Evolutionary conservation across 768 basidiomycete species (phyloP), one percentile per base, ranked within the genome.

Genomic region (Daedalea quercina): DNA sequence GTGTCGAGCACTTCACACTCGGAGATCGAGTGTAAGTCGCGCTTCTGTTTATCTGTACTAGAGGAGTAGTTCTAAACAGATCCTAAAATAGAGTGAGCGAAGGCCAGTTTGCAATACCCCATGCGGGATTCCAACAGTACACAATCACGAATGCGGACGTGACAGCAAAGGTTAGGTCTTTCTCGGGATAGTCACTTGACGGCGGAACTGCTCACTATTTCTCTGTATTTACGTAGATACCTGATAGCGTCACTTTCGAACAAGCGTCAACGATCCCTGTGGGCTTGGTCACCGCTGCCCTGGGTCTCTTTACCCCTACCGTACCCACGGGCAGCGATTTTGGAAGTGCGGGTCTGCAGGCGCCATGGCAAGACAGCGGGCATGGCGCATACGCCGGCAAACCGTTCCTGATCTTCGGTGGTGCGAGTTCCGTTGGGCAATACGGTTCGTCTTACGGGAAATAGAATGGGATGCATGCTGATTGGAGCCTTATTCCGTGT

Each of bases 221-320:
- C n/a, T 45, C n/a, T 17, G n/a, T 20, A 45, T 25, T 8, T 45
- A 13, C 61, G 23, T 62, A 55, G 67, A 68, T 74, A 7, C 76
- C 74, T 0, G 20, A 46, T 6, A 68, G 66, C n/a, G 15, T 76
- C 22, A 64, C 64, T 0, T 69, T 69, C 52, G 73, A 74, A 9
- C 57, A 73, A 35, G 76, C 72, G 0, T 62, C 73, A 0, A 66
- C 74, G 4, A 60, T 76, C 20, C 74, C 76, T 1, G 57, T 71
- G 12, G 69, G 58, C 0, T 50, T 74, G 3, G 63, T 64, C 8
- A 70, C 73, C 17, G 59, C 59, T 1, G 56, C 50, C 3, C 26
- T 60, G 3, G 59, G 52, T 3, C 49, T 57, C 7, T 60, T 53
- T 28, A 44, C 24, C 13, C 31, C 23, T 6, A 24, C 24, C 31